Conservation (phyloP, 331 rosid genomes). For the Prunus yedoensis region DNA sequence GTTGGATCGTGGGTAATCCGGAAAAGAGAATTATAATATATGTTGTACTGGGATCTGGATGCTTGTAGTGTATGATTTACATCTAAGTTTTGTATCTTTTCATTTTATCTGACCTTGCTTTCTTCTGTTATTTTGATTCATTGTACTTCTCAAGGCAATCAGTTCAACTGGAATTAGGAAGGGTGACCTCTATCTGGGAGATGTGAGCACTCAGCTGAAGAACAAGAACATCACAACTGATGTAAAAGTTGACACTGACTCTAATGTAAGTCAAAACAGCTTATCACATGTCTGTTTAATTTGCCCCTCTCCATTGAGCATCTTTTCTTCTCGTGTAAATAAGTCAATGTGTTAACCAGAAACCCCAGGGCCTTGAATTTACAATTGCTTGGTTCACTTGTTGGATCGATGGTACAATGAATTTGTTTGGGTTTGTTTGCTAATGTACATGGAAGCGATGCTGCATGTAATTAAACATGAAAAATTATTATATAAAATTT, state of each 20-base stretch:
- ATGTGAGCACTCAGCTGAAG: slow-evolving; percentile 76
- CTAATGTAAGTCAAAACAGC: slow-evolving; percentile 58
- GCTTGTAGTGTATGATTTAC: background rate
- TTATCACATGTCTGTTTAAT: background rate
- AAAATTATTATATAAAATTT: background rate
- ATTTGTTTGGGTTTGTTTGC: background rate
- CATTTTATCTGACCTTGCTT: background rate
- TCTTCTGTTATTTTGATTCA: slow-evolving; percentile 13
- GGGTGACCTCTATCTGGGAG: slow-evolving; percentile 70
- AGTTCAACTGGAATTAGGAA: slow-evolving; percentile 77
- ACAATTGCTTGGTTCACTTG: background rate
- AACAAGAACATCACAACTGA: slow-evolving; percentile 93
- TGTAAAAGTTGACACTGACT: slow-evolving; percentile 80
- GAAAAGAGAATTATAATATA: too few species aligned
- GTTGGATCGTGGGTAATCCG: background rate
- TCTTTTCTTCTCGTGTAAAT: background rate
- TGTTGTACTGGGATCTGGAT: background rate
- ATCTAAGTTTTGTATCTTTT: background rate
- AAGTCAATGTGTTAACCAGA: background rate
- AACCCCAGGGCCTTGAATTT: background rate
- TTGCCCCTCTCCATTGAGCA: background rate
- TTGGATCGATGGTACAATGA: too few species aligned
- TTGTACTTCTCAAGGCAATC: slow-evolving; percentile 53
- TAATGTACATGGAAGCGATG: background rate
- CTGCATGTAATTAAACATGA: background rate